Evolutionary conservation across 2,329 filamentous ascomycete genomes (phyloP), one percentile per base, ranked within the genome.

Genomic region (Colletotrichum paranaense): DNA sequence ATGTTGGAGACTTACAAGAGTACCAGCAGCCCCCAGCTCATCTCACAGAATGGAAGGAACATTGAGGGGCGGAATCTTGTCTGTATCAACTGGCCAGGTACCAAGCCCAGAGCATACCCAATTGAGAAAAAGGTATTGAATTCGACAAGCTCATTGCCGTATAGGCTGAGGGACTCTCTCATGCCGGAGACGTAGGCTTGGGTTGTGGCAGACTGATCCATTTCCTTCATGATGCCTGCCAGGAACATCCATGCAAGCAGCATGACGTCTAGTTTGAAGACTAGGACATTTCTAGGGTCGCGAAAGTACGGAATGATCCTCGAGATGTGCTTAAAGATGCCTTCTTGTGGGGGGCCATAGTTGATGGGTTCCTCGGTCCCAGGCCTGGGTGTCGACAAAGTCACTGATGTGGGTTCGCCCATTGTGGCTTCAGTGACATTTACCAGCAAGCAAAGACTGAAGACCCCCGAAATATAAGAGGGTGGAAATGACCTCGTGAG

Each of bases 161-260:
- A 76, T 1, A 84, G 79, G 1, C 63, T 63, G 6, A 82, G 73
- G 60, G 82, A 81, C 53, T 81, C 79, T 38, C 82, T 81, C 83
- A 85, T 84, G 0, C 83, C 83, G 0, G 80, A 82, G 11, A 84
- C 82, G 58, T 84, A 85, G 22, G 83, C 83, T n/a, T 77, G 80
- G 57, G 78, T 82, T 75, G 80, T 82, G 57, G 81, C 82, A 6
- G 79, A 78, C 72, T 83, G 82, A 67, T 85, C 83, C 30, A 82
- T 77, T 68, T 73, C 70, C 49, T 75, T 75, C 68, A 75, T 74
- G 68, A 75, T 73, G 30, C 73, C 73, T 26, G 74, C 74, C 12
- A 75, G 69, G 53, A 83, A 83, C 5, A 80, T 79, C 82, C 82
- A 84, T 4, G 79, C 74, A 24, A 82, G 74, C 22, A 82, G 78